Evolutionary conservation across 78 protist genomes (phyloP).

Genomic region (Mastigamoeba balamuthi): DNA sequence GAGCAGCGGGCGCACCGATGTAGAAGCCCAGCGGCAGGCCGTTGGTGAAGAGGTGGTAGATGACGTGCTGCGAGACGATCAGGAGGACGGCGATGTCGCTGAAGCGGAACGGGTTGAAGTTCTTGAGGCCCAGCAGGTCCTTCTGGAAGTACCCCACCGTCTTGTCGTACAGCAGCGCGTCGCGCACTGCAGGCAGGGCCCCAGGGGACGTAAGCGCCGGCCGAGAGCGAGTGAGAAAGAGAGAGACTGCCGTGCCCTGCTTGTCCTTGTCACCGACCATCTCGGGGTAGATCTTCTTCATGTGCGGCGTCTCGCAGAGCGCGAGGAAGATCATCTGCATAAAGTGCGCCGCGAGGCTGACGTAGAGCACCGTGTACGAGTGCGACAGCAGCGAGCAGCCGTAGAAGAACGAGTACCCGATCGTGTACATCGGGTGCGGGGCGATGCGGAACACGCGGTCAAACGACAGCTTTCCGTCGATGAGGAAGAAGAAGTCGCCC

Average conservation of each 20-base stretch:
- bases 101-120: constrained; percentile 34
- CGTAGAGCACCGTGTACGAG: constrained; percentile 64
- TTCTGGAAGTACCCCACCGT: constrained; percentile 26
- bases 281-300: constrained; percentile 63
- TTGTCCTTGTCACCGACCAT: constrained; percentile 32
- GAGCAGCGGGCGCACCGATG: background rate
- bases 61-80: constrained; percentile 16
- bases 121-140: constrained; percentile 40
- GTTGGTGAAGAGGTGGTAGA: background rate
- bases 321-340: constrained; percentile 65
- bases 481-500: constrained; percentile 84
- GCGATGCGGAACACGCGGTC: constrained; percentile 78
- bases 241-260: background rate
- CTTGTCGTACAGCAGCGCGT: background rate
- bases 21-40: constrained; percentile 20
- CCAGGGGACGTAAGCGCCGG: background rate
- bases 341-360: constrained; percentile 56
- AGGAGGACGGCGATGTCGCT: constrained; percentile 26
- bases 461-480: constrained; percentile 53
- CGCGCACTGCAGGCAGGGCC: too few species aligned
- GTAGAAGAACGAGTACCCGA: constrained; percentile 70
- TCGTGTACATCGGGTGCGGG: constrained; percentile 87
- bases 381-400: constrained; percentile 61
- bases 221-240: background rate
- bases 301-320: constrained; percentile 73